A percentile compares a stretch with the other conserved stretches of the same genome.
These are phyloP conservation scores for Backusella luteola DNA, from an alignment of 192 early-diverging fungal genomes.

Conservation along the genomic window DNA sequence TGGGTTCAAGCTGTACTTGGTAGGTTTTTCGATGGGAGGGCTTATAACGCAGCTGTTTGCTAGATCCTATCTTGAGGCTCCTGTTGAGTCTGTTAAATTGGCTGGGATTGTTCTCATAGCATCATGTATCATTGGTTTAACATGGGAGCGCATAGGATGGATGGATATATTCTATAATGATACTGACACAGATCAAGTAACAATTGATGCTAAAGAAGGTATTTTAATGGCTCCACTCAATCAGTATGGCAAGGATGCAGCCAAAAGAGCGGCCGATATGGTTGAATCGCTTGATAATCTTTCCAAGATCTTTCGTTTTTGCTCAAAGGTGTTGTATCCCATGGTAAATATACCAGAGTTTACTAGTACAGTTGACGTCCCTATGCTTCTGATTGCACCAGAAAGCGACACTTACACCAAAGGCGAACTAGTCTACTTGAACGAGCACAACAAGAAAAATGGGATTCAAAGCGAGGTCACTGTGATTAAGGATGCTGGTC, in stretches of 20 bases:
- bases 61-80: background rate
- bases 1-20: background rate
- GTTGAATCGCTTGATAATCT: background rate
- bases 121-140: background rate
- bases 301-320: background rate
- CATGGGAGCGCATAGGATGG: background rate
- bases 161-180: background rate
- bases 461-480: background rate
- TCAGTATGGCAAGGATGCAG: background rate
- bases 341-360: background rate
- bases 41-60: slow-evolving; percentile 1
- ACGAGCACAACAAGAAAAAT: background rate
- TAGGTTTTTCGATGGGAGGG: slow-evolving; percentile 23
- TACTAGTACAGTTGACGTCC: background rate
- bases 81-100: background rate
- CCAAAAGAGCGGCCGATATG: background rate
- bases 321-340: background rate
- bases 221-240: background rate
- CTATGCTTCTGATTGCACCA: background rate
- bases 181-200: background rate
- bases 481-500: slow-evolving; percentile 1
- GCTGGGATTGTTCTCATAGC: background rate
- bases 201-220: background rate
- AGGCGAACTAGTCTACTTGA: background rate
- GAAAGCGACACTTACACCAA: background rate